Percentiles rank a stretch among this genome's conserved stretches.
Evolutionary conservation across 805 yeast species (phyloP).

Genomic region (Saturnispora serradocipensis): DNA sequence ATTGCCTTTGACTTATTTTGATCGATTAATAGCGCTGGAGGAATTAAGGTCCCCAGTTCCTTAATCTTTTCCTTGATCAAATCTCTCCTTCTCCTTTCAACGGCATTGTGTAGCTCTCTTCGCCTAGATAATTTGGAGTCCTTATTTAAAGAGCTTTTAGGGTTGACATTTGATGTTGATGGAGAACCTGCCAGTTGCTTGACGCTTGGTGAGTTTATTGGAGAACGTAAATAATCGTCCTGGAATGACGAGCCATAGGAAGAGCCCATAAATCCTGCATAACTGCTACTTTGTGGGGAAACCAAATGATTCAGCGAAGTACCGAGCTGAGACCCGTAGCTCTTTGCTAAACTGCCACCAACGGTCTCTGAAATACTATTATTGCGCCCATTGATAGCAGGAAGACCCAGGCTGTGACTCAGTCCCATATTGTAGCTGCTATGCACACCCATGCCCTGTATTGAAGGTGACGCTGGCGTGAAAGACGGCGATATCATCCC

Average conservation of each 20-base stretch:
- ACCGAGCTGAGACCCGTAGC: constrained; percentile 25
- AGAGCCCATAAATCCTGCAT: constrained; percentile 27
- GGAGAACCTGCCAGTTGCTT: constrained; percentile 27
- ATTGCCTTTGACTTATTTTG: constrained; percentile 21
- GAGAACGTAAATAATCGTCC: constrained; percentile 26
- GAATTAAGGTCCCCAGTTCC: constrained; percentile 73
- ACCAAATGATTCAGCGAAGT: constrained; percentile 25
- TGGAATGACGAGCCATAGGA: constrained; percentile 29
- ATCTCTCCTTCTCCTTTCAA: constrained; percentile 86
- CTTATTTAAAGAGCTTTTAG: constrained; percentile 33
- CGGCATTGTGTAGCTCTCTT: constrained; percentile 88
- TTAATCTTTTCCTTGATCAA: constrained; percentile 81
- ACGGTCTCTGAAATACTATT: constrained; percentile 3
- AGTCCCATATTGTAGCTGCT: constrained; percentile 3
- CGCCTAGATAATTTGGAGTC: constrained; percentile 71
- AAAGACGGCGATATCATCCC: constrained; percentile 4
- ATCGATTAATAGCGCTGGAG: constrained; percentile 56
- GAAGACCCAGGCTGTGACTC: constrained; percentile 1
- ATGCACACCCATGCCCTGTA: constrained; percentile 1
- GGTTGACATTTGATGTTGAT: constrained; percentile 28
- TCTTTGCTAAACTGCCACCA: constrained; percentile 13
- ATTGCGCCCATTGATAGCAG: neutral
- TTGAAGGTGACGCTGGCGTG: constrained; percentile 6
- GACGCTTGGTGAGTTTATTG: constrained; percentile 28
- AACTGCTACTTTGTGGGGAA: constrained; percentile 29